Percentiles rank a stretch among this genome's conserved stretches.
phyloP scores from a whole-genome alignment of 352 stramenopile species.

The Phytophthora sp. region DNA sequence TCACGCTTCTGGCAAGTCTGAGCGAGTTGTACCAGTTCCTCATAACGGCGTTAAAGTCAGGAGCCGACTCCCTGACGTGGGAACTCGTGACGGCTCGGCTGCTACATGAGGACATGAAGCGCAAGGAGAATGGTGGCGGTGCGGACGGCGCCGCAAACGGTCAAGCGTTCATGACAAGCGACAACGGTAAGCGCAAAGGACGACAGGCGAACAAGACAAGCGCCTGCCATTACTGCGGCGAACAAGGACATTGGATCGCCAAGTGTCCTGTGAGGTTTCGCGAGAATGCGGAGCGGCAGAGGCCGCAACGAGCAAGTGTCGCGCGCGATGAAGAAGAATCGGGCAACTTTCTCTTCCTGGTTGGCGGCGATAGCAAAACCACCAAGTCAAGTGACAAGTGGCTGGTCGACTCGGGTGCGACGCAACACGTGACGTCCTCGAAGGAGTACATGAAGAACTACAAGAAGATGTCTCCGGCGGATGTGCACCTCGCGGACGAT shows the following conservation, averaged over 20 bases:
- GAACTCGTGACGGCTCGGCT: conserved; percentile 7
- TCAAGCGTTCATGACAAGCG: conserved; percentile 4
- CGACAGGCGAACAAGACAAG: background rate
- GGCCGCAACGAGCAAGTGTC: conserved; percentile 1
- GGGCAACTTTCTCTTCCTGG: conserved; percentile 13
- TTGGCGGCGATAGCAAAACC: conserved; percentile 1
- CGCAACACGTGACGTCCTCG: conserved; percentile 28
- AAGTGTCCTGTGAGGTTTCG: background rate
- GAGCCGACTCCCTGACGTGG: conserved; percentile 16
- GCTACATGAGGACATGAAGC: conserved; percentile 16
- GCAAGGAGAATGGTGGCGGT: conserved; percentile 13
- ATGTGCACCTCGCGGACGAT: conserved; percentile 26
- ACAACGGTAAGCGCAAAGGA: background rate
- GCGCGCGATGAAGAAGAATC: background rate
- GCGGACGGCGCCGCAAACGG: conserved; percentile 1
- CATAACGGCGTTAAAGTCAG: conserved; percentile 30
- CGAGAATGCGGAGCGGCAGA: background rate
- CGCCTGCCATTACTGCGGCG: conserved; percentile 3
- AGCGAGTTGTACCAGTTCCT: conserved; percentile 35
- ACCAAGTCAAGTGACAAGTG: conserved; percentile 15
- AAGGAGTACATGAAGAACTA: conserved; percentile 24
- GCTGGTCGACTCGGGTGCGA: conserved; percentile 34
- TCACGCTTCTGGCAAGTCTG: conserved; percentile 22
- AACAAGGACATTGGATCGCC: conserved; percentile 3
- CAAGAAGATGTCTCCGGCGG: conserved; percentile 18